phyloP scores from a whole-genome alignment of 1,139 yeast species.

The Diutina catenulata region DNA sequence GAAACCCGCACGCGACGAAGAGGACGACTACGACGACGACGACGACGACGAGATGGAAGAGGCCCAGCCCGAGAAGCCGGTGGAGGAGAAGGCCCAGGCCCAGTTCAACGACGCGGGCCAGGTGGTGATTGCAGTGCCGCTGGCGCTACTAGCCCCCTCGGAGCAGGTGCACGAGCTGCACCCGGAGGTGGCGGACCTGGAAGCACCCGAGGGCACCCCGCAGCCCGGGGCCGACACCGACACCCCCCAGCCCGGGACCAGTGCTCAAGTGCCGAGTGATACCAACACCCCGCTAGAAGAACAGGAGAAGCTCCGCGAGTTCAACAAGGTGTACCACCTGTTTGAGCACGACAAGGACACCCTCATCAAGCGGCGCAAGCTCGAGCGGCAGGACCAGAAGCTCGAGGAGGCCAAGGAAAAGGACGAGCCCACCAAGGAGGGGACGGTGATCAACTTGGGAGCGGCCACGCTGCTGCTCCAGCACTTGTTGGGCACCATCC shows the following conservation, averaged over 20 bases:
- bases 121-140: conserved; percentile 21
- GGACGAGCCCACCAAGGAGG: background rate
- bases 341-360: conserved; percentile 80
- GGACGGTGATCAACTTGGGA: conserved; percentile 38
- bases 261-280: background rate
- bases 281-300: conserved; percentile 16
- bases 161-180: background rate
- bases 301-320: conserved; percentile 27
- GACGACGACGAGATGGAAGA: conserved; percentile 9
- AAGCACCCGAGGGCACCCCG: background rate
- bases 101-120: conserved; percentile 18
- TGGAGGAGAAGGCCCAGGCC: conserved; percentile 9
- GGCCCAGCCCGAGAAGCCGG: conserved; percentile 11
- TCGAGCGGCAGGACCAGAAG: conserved; percentile 71
- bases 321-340: conserved; percentile 61
- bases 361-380: conserved; percentile 58
- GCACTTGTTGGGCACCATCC: conserved; percentile 69
- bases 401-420: conserved; percentile 29
- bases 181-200: conserved; percentile 5
- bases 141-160: conserved; percentile 12
- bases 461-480: conserved; percentile 76
- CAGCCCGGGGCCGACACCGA: too few species aligned
- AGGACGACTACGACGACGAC: conserved; percentile 14
- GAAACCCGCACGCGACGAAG: conserved; percentile 11
- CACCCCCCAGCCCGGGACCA: too few species aligned